Evolutionary conservation across 2,329 filamentous ascomycete species (phyloP).

Genomic region (Penicillium corylophilum): DNA sequence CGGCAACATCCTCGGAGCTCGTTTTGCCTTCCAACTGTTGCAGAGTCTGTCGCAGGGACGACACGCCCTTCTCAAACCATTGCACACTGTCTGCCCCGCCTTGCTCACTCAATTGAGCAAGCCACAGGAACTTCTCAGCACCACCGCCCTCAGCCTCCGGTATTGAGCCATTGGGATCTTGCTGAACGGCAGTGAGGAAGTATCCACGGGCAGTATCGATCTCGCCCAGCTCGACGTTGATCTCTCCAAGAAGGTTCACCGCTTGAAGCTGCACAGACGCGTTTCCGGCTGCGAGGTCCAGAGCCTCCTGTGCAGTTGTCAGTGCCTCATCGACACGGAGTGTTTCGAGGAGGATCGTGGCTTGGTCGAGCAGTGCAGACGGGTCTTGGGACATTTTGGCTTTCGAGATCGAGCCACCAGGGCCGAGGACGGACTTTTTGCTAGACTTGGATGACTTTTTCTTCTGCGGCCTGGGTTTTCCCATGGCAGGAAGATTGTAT

Average conservation of each 20-base stretch:
- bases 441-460: conserved; percentile 44
- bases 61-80: conserved; percentile 66
- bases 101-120: conserved; percentile 79
- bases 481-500: conserved; percentile 41
- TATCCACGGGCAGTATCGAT: conserved; percentile 69
- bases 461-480: conserved; percentile 52
- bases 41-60: conserved; percentile 70
- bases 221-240: conserved; percentile 79
- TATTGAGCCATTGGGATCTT: conserved; percentile 72
- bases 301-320: conserved; percentile 53
- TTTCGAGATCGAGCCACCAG: conserved; percentile 40
- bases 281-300: conserved; percentile 38
- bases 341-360: conserved; percentile 57
- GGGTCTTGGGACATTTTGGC: conserved; percentile 52
- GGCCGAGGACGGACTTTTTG: conserved; percentile 45
- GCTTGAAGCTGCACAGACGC: conserved; percentile 53
- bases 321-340: conserved; percentile 60
- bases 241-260: conserved; percentile 75
- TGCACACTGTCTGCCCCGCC: conserved; percentile 60
- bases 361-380: conserved; percentile 57
- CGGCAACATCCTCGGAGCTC: conserved; percentile 36
- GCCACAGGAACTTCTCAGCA: conserved; percentile 89
- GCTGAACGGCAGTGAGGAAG: conserved; percentile 69
- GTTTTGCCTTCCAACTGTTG: conserved; percentile 58
- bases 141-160: conserved; percentile 75